Evolutionary conservation across 2,329 filamentous ascomycete species (phyloP).

Genomic region (Alternaria viburni): DNA sequence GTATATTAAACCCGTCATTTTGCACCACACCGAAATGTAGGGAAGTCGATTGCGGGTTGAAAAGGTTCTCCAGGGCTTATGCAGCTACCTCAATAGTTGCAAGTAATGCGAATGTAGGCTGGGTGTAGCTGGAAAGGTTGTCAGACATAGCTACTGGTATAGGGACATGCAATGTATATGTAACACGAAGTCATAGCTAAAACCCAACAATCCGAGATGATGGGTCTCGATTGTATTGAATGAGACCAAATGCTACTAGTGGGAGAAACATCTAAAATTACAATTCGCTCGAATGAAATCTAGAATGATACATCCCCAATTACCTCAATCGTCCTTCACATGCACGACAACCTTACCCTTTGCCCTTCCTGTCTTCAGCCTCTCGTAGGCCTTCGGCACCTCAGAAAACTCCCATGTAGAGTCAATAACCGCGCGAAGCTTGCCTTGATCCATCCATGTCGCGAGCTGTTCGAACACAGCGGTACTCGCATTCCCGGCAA

Average conservation of each 20-base stretch:
- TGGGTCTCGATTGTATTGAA: no score
- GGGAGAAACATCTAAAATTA: background rate
- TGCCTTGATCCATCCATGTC: slow-evolving; percentile 62
- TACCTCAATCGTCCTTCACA: slow-evolving; percentile 1
- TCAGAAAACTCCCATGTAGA: slow-evolving; percentile 61
- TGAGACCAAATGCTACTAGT: background rate
- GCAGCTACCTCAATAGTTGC: no score
- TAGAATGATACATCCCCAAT: background rate
- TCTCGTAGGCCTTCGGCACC: slow-evolving; percentile 61
- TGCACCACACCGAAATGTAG: background rate
- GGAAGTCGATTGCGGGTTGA: no score
- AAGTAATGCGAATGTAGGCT: no score
- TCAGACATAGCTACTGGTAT: no score
- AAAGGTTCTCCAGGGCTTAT: no score
- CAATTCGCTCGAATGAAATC: background rate
- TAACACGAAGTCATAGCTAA: no score
- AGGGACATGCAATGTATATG: no score
- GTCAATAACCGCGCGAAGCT: slow-evolving; percentile 63
- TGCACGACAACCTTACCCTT: slow-evolving; percentile 63
- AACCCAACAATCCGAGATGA: no score
- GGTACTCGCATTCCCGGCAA: slow-evolving; percentile 34
- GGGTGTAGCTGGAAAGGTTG: no score
- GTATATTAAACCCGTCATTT: background rate
- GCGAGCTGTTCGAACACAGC: slow-evolving; percentile 51
- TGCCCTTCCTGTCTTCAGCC: slow-evolving; percentile 59